phyloP scores from a whole-genome alignment of 495 filamentous ascomycete genomes.

The Elasticomyces elasticus region DNA sequence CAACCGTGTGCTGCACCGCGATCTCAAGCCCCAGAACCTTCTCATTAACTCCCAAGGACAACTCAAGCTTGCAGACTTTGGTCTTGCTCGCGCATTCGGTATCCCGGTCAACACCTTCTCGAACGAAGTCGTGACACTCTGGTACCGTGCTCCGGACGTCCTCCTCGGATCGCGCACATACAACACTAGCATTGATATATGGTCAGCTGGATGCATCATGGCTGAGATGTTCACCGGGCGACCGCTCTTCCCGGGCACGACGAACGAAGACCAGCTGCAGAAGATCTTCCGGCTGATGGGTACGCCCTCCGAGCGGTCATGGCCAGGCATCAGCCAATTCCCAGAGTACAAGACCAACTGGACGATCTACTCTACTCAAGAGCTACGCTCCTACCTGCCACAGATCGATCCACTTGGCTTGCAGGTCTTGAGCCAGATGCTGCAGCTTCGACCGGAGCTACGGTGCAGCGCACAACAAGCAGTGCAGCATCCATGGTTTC shows the following conservation, averaged over 20 bases:
- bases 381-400: conserved; percentile 71
- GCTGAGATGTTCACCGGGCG: conserved; percentile 94
- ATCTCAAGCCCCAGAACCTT: conserved; percentile 90
- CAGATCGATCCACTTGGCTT: conserved; percentile 81
- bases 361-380: conserved; percentile 92
- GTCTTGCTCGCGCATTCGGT: conserved; percentile 83
- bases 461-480: conserved; percentile 77
- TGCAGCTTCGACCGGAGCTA: conserved; percentile 87
- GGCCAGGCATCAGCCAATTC: conserved; percentile 82
- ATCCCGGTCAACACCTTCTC: conserved; percentile 98
- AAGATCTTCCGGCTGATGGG: conserved; percentile 98
- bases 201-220: conserved; percentile 97
- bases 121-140: conserved; percentile 93
- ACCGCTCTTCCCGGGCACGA: conserved; percentile 87
- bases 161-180: conserved; percentile 84
- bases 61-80: conserved; percentile 90
- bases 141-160: conserved; percentile 93
- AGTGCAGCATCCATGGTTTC: conserved; percentile 84
- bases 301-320: conserved; percentile 81
- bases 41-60: conserved; percentile 61
- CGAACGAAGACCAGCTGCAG: conserved; percentile 89
- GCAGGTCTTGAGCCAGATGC: conserved; percentile 78
- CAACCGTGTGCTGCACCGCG: conserved; percentile 90
- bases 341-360: conserved; percentile 92
- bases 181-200: conserved; percentile 96